Evolutionary conservation across 192 early-diverging fungal genomes (phyloP).

Genomic region (Bifiguratus adelaidae): DNA sequence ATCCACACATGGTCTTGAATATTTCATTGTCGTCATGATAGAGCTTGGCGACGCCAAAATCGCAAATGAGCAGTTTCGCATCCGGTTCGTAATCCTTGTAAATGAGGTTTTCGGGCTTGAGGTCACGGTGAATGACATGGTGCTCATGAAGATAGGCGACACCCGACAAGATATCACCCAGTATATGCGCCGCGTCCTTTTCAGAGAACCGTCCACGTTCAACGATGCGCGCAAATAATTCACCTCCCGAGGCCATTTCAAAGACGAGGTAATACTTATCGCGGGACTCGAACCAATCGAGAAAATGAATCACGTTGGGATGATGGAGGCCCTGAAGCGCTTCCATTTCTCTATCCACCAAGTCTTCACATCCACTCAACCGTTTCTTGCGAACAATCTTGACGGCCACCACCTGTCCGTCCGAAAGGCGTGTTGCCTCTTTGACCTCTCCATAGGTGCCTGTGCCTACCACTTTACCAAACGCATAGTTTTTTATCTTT

Average conservation of each 20-base stretch:
- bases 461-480: conserved; percentile 45
- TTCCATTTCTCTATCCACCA: conserved; percentile 88
- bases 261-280: no score
- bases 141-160: conserved; percentile 80
- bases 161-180: conserved; percentile 63
- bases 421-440: conserved; percentile 46
- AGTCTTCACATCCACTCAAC: conserved; percentile 66
- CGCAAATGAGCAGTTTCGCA: conserved; percentile 72
- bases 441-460: conserved; percentile 55
- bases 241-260: conserved; percentile 62
- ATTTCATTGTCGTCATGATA: conserved; percentile 47
- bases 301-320: conserved; percentile 79
- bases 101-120: conserved; percentile 85
- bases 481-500: conserved; percentile 55
- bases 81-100: conserved; percentile 50
- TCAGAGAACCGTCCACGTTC: conserved; percentile 74
- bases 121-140: conserved; percentile 77
- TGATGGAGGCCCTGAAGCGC: conserved; percentile 75
- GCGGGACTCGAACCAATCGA: conserved; percentile 55
- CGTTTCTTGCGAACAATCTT: conserved; percentile 87
- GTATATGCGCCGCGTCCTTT: conserved; percentile 63
- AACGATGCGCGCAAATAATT: conserved; percentile 78
- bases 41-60: conserved; percentile 52
- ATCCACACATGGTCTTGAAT: conserved; percentile 69
- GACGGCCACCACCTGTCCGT: conserved; percentile 70